Evolutionary conservation across 805 yeast genomes (phyloP), one percentile per base, ranked within the genome.

Genomic region (Kuraishia cidri): DNA sequence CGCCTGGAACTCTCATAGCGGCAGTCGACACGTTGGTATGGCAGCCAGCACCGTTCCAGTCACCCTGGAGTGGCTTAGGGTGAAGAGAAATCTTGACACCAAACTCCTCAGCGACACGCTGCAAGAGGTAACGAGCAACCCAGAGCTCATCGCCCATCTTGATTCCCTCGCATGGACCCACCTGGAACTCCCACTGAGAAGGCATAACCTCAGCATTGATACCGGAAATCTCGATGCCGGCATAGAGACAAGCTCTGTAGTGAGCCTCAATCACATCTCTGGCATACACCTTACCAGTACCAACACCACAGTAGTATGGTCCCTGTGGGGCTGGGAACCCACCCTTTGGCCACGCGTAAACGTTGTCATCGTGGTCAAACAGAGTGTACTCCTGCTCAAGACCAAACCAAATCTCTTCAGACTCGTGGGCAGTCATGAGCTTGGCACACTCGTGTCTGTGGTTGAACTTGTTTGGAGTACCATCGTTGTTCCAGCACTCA

Each of bases 251-350:
- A 41, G 98, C 98, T 62, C 92, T 80, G 82, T 92, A 92, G 72
- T 90, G 98, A 38, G 98, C 97, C 73, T 90, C 98, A 50, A 92
- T 87, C 37, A 90, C 87, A 60, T 92, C 98, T 70, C 98, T 79
- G 55, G 97, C 95, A 62, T 80, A 85, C 43, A 90, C 98, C 70
- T 86, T 88, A 57, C 97, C 96, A 52, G 96, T 75, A 67, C 98
- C 98, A 45, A 92, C 98, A 78, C 97, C 98, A 74, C 98, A 92
- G 79, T 92, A 92, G 82, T 92, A 92, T 41, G 98, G 98, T 47
- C 98, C 98, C 70, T 92, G 98, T 45, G 98, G 97, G 48, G 95
- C 97, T 59, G 98, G 98, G 94, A 75, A 92, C 43, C 97, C 98
- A 51, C 97, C 97, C 72, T 84, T 79, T 64, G 98, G 98, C 98